phyloP scores from a whole-genome alignment of 805 yeast genomes.

The Wickerhamiella sergipiensis region DNA sequence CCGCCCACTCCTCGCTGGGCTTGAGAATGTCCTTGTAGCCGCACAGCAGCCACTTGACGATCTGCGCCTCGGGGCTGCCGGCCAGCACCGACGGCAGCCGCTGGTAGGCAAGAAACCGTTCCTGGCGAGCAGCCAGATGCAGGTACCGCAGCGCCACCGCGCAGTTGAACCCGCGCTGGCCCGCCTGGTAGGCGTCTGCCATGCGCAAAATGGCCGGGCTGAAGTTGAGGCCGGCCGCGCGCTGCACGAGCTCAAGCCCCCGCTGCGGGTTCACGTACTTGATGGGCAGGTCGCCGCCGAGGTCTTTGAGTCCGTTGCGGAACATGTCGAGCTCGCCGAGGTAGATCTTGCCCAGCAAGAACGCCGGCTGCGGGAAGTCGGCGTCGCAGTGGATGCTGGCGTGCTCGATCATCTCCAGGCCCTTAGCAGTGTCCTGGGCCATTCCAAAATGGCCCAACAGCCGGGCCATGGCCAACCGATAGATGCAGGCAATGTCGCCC shows the following conservation, averaged over 20 bases:
- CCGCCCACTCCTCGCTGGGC: slow-evolving; percentile 51
- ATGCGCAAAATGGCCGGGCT: slow-evolving; percentile 26
- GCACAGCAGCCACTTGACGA: slow-evolving; percentile 50
- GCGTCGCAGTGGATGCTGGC: slow-evolving; percentile 23
- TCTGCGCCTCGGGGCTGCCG: slow-evolving; percentile 28
- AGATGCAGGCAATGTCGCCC: slow-evolving; percentile 28
- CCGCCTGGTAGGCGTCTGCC: slow-evolving; percentile 26
- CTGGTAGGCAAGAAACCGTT: slow-evolving; percentile 17
- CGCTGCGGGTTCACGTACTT: slow-evolving; percentile 5
- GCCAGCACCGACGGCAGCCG: slow-evolving; percentile 9
- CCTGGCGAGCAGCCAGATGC: slow-evolving; percentile 25
- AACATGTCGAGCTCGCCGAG: slow-evolving; percentile 26
- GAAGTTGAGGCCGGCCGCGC: slow-evolving; percentile 26
- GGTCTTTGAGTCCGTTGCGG: slow-evolving; percentile 7
- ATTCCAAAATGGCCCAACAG: slow-evolving; percentile 21
- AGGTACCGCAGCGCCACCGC: slow-evolving; percentile 23
- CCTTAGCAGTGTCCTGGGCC: slow-evolving; percentile 15
- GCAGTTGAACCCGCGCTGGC: slow-evolving; percentile 22
- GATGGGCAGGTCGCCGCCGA: slow-evolving; percentile 1
- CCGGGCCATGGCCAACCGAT: slow-evolving; percentile 25
- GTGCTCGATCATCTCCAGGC: slow-evolving; percentile 16
- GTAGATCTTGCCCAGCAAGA: slow-evolving; percentile 24
- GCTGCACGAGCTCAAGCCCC: slow-evolving; percentile 22
- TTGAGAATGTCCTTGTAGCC: slow-evolving; percentile 44
- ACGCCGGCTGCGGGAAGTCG: slow-evolving; percentile 29